Evolutionary conservation across 768 basidiomycete species (phyloP), one percentile per base, ranked within the genome.

Genomic region (Trametes coccinea): DNA sequence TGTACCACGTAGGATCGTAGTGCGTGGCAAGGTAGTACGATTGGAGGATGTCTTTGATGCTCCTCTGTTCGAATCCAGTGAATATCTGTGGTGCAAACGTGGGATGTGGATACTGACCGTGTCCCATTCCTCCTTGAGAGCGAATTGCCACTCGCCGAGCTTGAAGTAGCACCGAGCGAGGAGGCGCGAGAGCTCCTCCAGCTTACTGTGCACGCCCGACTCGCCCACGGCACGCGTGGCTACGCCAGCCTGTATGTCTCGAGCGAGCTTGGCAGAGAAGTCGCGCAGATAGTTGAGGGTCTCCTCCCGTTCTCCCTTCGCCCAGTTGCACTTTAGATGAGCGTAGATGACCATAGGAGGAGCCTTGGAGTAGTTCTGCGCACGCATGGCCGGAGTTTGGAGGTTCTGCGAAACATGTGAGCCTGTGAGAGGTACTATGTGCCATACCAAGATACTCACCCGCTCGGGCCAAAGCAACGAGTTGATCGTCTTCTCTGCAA

Each of bases 101-200:
- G 33, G 22, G 47, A 27, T 17, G 17, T 13, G 17, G 43, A 48
- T 2, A 63, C 37, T 14, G 44, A 52, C 37, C 56, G 27, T 39
- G 29, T 81, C 82, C 91, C 93, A 96, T 51, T 85, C 80, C n/a
- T 90, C 87, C 56, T 85, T 84, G 14, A 95, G 76, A 16, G 86
- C 87, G 13, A 85, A 82, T 72, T 96, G 92, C 97, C 97, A 99
- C 72, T 96, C 85, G 5, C 94, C 97, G 63, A 92, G 87, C 75
- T 98, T 98, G 78, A 95, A 92, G 75, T 93, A 95, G 76, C 96
- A 98, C 29, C 95, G 86, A 0, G 96, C 96, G n/a, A 98, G 84
- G 8, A 99, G 79, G n/a, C 79, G 86, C 0, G 92, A 91, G 34
- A 93, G 80, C 67, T 93, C 85, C 31, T 80, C 77, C 41, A 88